Evolutionary conservation across 2,329 filamentous ascomycete genomes (phyloP), one percentile per base, ranked within the genome.

Genomic region (Basipetospora sp.): DNA sequence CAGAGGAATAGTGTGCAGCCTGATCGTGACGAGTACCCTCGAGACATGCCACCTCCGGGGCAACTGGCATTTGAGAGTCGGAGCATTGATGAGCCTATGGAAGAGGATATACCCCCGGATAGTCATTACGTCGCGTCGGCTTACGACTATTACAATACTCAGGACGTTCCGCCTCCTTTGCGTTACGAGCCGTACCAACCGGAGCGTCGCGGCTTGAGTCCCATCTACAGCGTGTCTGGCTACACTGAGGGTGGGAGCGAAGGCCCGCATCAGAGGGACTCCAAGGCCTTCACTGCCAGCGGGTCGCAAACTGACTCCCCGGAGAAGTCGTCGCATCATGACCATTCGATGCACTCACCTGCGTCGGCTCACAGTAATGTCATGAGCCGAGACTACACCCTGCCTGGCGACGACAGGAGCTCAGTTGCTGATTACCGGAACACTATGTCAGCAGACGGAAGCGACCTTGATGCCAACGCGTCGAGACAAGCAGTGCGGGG

Each of bases 201-300:
- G 9, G 74, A 80, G 46, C 69, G 74, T 37, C 78, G 82, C 30
- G 79, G 77, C 9, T 60, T 92, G 34, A 94, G 87, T 52, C 88
- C 88, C 1, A 87, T 93, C 42, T 87, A 90, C 47, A 94, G 87
- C 49, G 83, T 94, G 13, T 88, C 85, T 9, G 90, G 87, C 44
- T 88, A 86, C 49, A 79, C 74, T 4, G 77, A 86, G 48, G 74
- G 66, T 4, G 39, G 39, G n/a, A 41, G 39, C 48, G 69, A 77
- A 43, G 60, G 62, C 9, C 31, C 34, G 11, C 34, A 37, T 19
- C 71, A 70, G 48, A 71, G 71, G 34, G 68, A 77, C 41, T 73
- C 74, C 2, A 59, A 65, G 41, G 59, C 69, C 22, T 67, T 67
- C 31, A 65, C 64, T 11, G 55, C 54, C 13, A 55, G 58, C 3